Evolutionary conservation across 352 stramenopile genomes (phyloP).

Genomic region (Globisporangium solare): DNA sequence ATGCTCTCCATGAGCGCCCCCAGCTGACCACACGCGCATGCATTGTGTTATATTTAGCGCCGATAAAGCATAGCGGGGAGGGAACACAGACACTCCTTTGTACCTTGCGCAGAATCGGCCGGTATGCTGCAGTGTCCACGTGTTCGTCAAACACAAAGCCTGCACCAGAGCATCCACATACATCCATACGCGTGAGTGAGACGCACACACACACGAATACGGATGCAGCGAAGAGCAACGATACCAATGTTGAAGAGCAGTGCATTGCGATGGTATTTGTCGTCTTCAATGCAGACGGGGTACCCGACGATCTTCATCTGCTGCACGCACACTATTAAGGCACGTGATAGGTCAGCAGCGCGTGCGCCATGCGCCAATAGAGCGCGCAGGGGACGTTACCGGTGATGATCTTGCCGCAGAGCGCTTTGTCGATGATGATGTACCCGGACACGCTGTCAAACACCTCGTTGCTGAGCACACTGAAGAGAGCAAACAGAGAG

Average conservation of each 20-base stretch:
- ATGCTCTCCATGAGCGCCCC: slow-evolving; percentile 82
- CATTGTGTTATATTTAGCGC: neutral
- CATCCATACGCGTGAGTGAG: neutral
- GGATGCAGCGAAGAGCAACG: neutral
- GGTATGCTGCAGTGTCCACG: slow-evolving; percentile 69
- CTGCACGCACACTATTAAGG: slow-evolving; percentile 67
- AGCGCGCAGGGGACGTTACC: slow-evolving; percentile 17
- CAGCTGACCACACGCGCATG: slow-evolving; percentile 14
- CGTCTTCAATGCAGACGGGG: slow-evolving; percentile 83
- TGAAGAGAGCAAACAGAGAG: no score
- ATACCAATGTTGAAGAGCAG: slow-evolving; percentile 86
- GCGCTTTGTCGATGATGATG: slow-evolving; percentile 87
- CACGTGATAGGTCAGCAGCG: neutral
- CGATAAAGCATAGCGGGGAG: no score
- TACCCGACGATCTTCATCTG: slow-evolving; percentile 86
- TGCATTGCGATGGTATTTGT: slow-evolving; percentile 88
- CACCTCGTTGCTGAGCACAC: slow-evolving; percentile 73
- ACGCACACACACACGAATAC: neutral
- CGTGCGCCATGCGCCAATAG: neutral
- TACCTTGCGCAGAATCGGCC: slow-evolving; percentile 80
- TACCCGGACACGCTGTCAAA: slow-evolving; percentile 86
- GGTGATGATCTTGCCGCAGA: slow-evolving; percentile 86
- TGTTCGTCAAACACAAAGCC: slow-evolving; percentile 83
- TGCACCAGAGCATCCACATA: slow-evolving; percentile 1
- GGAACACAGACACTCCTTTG: neutral